Conservation (phyloP, 768 basidiomycete genomes). For the Pulveroboletus sp. region DNA sequence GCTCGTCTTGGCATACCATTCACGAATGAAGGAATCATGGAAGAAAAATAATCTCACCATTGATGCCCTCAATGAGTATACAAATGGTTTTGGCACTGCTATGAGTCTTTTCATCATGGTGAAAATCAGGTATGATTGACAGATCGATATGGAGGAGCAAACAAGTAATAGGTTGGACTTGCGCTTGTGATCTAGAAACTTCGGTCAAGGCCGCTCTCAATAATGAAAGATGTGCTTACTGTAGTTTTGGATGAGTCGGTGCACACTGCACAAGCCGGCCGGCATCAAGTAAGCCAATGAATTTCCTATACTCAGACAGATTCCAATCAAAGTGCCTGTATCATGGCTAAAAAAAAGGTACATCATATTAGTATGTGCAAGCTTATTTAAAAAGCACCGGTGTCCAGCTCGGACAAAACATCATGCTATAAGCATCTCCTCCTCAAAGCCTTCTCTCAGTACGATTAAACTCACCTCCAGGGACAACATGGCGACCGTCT, state of each 20-base stretch:
- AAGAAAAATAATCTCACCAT: conserved; percentile 95
- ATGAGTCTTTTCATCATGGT: conserved; percentile 95
- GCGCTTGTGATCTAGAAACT: conserved; percentile 72
- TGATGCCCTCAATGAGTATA: conserved; percentile 94
- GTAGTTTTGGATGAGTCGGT: conserved; percentile 93
- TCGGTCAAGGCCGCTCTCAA: background rate
- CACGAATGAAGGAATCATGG: conserved; percentile 89
- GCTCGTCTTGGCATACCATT: conserved; percentile 91
- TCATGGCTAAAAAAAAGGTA: conserved; percentile 72
- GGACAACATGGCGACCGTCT: conserved; percentile 22
- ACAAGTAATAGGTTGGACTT: conserved; percentile 95
- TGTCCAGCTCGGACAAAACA: conserved; percentile 48
- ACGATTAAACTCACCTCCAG: conserved; percentile 23
- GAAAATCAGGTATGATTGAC: conserved; percentile 95
- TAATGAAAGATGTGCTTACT: conserved; percentile 43
- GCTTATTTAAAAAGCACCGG: conserved; percentile 20
- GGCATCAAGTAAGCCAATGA: conserved; percentile 91
- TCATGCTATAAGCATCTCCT: conserved; percentile 49
- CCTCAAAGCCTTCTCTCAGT: no score
- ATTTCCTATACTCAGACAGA: conserved; percentile 91
- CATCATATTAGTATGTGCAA: no score
- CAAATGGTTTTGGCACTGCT: conserved; percentile 86
- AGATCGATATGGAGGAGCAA: conserved; percentile 90
- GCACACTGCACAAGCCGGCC: conserved; percentile 89
- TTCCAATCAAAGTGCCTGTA: conserved; percentile 93